These are phyloP conservation scores for Trichophyton verrucosum DNA, from an alignment of 2,329 filamentous ascomycete genomes.

Conservation along the genomic window DNA sequence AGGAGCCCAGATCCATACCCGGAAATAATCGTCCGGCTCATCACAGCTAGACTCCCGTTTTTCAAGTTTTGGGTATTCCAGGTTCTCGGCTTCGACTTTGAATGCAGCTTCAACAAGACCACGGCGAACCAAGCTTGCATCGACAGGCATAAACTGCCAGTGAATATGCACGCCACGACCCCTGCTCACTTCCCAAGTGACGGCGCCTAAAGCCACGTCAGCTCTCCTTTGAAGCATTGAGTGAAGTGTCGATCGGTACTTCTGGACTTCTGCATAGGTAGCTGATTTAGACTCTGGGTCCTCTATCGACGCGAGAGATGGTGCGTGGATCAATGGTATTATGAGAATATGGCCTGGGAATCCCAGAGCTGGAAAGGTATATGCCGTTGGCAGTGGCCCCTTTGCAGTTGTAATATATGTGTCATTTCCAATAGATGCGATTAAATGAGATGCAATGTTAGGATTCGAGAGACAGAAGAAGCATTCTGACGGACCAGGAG, in stretches of 20 bases:
- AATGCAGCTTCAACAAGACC: slow-evolving; percentile 81
- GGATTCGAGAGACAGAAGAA: slow-evolving; percentile 94
- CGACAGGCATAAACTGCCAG: slow-evolving; percentile 82
- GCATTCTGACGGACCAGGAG: slow-evolving; percentile 60
- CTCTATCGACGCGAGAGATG: slow-evolving; percentile 58
- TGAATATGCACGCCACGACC: slow-evolving; percentile 72
- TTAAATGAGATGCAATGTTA: slow-evolving; percentile 71
- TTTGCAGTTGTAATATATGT: slow-evolving; percentile 85
- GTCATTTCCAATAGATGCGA: slow-evolving; percentile 77
- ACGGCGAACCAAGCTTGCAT: slow-evolving; percentile 52
- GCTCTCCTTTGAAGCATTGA: slow-evolving; percentile 51
- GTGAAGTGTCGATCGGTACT: slow-evolving; percentile 65
- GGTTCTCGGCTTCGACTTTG: slow-evolving; percentile 73
- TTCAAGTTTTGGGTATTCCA: slow-evolving; percentile 45
- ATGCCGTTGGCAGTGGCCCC: slow-evolving; percentile 63
- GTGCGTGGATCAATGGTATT: slow-evolving; percentile 71
- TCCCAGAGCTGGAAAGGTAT: slow-evolving; percentile 58
- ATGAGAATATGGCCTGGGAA: slow-evolving; percentile 85
- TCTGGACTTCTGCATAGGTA: slow-evolving; percentile 69
- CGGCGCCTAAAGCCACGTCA: slow-evolving; percentile 54
- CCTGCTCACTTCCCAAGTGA: slow-evolving; percentile 88
- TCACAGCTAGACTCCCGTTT: slow-evolving; percentile 29
- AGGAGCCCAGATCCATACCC: slow-evolving; percentile 63
- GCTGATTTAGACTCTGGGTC: slow-evolving; percentile 43
- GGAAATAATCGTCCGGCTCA: slow-evolving; percentile 54